These are phyloP conservation scores for Apiospora saccharicola DNA, from an alignment of 2,329 filamentous ascomycete species.

Conservation along the genomic window DNA sequence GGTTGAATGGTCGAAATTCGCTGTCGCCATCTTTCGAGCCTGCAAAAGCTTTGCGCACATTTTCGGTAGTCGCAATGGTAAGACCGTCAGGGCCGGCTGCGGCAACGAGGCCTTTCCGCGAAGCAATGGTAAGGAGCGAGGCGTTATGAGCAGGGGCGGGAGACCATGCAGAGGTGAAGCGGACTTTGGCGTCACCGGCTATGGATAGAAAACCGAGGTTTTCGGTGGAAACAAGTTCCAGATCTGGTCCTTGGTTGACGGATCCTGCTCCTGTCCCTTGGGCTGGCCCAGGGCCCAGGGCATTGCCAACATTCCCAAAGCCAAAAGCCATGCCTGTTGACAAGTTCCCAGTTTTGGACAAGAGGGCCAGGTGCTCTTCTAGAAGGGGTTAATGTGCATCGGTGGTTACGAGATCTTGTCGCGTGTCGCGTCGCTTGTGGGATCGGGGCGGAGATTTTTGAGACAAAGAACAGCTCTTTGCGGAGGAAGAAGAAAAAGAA, in stretches of 20 bases:
- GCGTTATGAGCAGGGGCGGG: constrained; percentile 77
- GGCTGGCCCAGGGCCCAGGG: constrained; percentile 35
- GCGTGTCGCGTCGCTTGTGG: constrained; percentile 10
- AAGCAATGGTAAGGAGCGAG: constrained; percentile 85
- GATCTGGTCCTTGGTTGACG: constrained; percentile 65
- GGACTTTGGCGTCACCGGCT: constrained; percentile 82
- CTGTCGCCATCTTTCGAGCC: constrained; percentile 64
- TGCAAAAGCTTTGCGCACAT: constrained; percentile 78
- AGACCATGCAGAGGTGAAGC: constrained; percentile 81
- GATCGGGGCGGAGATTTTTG: not conserved
- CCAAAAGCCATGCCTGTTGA: constrained; percentile 28
- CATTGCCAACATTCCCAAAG: constrained; percentile 38
- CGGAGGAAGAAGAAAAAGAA: not conserved
- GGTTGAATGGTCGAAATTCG: constrained; percentile 74
- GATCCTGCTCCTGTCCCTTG: constrained; percentile 26
- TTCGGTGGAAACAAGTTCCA: constrained; percentile 85
- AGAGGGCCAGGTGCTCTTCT: constrained; percentile 20
- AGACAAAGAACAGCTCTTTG: not conserved
- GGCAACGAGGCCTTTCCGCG: constrained; percentile 80
- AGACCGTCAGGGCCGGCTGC: constrained; percentile 86
- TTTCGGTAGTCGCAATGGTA: constrained; percentile 77
- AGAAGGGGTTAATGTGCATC: constrained; percentile 8
- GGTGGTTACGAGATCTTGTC: not conserved
- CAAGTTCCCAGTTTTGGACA: constrained; percentile 21
- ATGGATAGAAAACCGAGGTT: constrained; percentile 83